Evolutionary conservation across 1,139 yeast species (phyloP), one percentile per base, ranked within the genome.

Genomic region (Geotrichum candidum): DNA sequence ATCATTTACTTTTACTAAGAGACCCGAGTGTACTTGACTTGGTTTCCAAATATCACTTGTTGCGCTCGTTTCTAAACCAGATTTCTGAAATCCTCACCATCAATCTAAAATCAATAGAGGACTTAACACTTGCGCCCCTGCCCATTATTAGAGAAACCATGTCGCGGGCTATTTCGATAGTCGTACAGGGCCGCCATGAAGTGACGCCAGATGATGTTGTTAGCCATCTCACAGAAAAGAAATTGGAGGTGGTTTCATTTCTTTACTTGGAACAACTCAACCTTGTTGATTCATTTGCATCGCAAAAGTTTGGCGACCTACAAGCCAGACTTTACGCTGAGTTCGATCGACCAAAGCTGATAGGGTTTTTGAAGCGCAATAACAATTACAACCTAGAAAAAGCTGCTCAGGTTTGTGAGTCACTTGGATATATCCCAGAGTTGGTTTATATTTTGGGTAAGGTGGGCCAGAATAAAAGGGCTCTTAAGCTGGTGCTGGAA

Each of bases 401-500:
- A 45, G 96, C 97, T 0, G 83, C 90, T 23, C 73, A 76, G 10
- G 73, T 87, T 0, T 90, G 96, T 68, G 85, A 85, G 63, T 64
- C 73, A 11, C 78, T 80, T 54, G 79, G 79, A 0, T 78, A 79
- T 57, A 80, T 80, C 45, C 84, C 87, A 56, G 98, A 92, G 70
- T 78, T 90, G 57, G 96, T 94, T 0, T 91, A 85, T 68, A 75
- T 94, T 48, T 80, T 90, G 65, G 96, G 97, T 7, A 85, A 85
- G 68, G 86, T 89, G 38, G 99, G 99, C 1, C 89, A 89, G 66
- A 85, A 87, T 64, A 82, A 82, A 66, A 81, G 83, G 63, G 98
- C 98, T 0, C 76, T 94, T 68, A 81, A 80, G 65, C 77, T 94
- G 59, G 91, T 94, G 23, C 85, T 91, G 53, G 87, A 89, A 66